These are phyloP conservation scores for Tilletia setariae DNA, from an alignment of 1,284 basidiomycete species.

Conservation along the genomic window DNA sequence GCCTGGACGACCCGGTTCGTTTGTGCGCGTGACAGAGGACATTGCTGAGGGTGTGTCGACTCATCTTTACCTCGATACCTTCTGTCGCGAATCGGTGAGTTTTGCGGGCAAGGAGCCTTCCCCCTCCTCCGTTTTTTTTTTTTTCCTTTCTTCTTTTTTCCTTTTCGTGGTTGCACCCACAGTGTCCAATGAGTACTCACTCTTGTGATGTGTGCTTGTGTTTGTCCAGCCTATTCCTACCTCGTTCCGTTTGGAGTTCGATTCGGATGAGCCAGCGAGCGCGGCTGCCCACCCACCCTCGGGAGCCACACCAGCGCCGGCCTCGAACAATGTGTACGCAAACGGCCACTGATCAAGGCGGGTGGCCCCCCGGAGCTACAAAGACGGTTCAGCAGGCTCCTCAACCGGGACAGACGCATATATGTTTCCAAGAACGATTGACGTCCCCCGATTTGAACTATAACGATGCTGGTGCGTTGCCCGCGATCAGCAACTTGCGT, in stretches of 20 bases:
- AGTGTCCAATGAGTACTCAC: too few species aligned
- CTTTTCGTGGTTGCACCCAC: too few species aligned
- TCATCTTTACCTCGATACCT: background rate
- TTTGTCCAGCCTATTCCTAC: slow-evolving; percentile 25
- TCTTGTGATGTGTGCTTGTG: too few species aligned
- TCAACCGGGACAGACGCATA: too few species aligned
- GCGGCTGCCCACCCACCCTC: slow-evolving; percentile 1
- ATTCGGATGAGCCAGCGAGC: slow-evolving; percentile 14
- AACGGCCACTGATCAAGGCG: background rate
- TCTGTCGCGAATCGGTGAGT: slow-evolving; percentile 12
- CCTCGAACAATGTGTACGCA: background rate
- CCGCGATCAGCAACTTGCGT: too few species aligned
- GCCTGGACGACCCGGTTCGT: slow-evolving; percentile 61
- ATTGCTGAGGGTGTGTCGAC: slow-evolving; percentile 15
- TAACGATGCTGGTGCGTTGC: too few species aligned
- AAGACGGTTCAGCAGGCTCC: too few species aligned
- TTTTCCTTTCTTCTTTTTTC: too few species aligned
- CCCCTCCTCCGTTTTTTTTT: background rate
- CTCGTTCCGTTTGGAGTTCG: slow-evolving; percentile 26
- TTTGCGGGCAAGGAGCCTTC: background rate
- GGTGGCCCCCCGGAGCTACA: too few species aligned
- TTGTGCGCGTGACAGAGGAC: slow-evolving; percentile 42
- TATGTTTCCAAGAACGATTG: too few species aligned
- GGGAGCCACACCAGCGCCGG: background rate
- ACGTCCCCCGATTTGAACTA: too few species aligned